phyloP scores from a whole-genome alignment of 148 eudicot genomes.

The Rhododendron simsii region DNA sequence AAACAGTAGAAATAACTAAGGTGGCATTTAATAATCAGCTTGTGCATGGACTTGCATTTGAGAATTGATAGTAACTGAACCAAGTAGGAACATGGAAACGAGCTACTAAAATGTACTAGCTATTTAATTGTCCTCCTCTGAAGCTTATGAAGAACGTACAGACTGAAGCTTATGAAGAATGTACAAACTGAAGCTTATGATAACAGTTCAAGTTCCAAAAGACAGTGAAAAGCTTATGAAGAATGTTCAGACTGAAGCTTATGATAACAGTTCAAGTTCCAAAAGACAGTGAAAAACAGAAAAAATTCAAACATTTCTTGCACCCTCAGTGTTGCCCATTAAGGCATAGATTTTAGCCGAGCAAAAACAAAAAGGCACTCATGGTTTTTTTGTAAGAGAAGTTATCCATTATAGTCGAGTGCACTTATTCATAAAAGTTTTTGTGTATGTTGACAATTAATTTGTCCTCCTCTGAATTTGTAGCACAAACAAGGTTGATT shows the following conservation, averaged over 20 bases:
- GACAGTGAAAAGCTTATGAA: neutral
- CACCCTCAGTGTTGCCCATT: neutral
- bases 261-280: neutral
- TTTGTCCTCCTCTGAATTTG: conserved; percentile 7
- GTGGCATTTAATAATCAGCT: too few species aligned
- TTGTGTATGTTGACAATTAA: neutral
- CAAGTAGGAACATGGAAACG: neutral
- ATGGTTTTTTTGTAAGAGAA: neutral
- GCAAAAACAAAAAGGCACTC: neutral
- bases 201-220: neutral
- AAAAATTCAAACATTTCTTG: neutral
- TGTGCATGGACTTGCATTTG: neutral
- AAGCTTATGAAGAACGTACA: neutral
- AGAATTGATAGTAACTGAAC: neutral
- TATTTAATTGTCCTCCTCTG: neutral
- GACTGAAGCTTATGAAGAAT: neutral
- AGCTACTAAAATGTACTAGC: neutral
- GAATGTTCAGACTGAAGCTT: too few species aligned
- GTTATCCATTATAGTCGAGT: neutral
- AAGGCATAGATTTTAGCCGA: neutral
- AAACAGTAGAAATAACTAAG: neutral
- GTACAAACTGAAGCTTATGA: too few species aligned
- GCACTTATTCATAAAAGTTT: neutral
- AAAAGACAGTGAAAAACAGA: neutral
- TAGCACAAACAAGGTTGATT: conserved; percentile 47